Evolutionary conservation across 768 basidiomycete genomes (phyloP).

Genomic region (Panellus pusillus): DNA sequence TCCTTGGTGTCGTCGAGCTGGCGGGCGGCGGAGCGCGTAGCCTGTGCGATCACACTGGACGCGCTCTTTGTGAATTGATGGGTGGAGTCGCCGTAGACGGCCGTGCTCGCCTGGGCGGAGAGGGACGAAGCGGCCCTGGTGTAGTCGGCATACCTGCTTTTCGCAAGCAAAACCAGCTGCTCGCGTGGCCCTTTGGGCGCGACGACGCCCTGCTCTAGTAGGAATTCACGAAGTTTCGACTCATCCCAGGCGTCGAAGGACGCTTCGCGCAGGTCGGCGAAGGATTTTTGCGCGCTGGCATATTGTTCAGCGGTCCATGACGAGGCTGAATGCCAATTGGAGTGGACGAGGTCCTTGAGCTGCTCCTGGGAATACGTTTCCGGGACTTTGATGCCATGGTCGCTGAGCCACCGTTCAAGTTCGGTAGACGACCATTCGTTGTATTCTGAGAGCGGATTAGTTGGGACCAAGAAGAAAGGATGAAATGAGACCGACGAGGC

Average conservation of each 20-base stretch:
- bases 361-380: slow-evolving; percentile 41
- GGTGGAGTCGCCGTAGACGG: slow-evolving; percentile 46
- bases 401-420: slow-evolving; percentile 67
- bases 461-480: neutral
- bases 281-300: slow-evolving; percentile 59
- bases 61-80: slow-evolving; percentile 40
- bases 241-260: slow-evolving; percentile 86
- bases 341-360: slow-evolving; percentile 49
- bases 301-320: slow-evolving; percentile 68
- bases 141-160: slow-evolving; percentile 65
- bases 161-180: slow-evolving; percentile 76
- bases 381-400: slow-evolving; percentile 60
- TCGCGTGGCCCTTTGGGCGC: slow-evolving; percentile 78
- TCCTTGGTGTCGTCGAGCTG: slow-evolving; percentile 75
- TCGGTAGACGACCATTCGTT: slow-evolving; percentile 62
- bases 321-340: slow-evolving; percentile 57
- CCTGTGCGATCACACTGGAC: slow-evolving; percentile 47
- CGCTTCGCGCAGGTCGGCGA: slow-evolving; percentile 56
- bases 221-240: slow-evolving; percentile 73
- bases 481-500: slow-evolving; percentile 23
- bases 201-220: slow-evolving; percentile 86
- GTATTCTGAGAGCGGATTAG: slow-evolving; percentile 30
- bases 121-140: slow-evolving; percentile 59
- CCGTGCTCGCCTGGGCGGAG: slow-evolving; percentile 51
- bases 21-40: slow-evolving; percentile 49